Percentiles rank a stretch among this genome's conserved stretches.
Conservation (phyloP, 1,139 yeast species). For the Spencermartinsiella ligniputridi region DNA sequence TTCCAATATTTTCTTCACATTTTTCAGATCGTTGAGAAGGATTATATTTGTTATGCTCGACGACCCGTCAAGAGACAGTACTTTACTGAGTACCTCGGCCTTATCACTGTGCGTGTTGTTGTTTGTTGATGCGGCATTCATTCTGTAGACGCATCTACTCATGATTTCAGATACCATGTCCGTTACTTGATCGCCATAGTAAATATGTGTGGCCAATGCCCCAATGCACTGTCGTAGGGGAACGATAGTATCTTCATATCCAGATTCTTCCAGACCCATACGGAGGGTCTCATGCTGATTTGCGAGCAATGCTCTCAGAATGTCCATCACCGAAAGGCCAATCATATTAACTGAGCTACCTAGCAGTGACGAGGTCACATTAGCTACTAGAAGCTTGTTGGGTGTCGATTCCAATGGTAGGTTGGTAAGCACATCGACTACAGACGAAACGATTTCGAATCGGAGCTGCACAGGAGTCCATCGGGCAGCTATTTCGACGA, state of each 20-base stretch:
- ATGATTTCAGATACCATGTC: constrained; percentile 59
- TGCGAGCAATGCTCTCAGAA: constrained; percentile 57
- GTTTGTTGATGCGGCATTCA: neutral
- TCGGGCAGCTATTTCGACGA: constrained; percentile 58
- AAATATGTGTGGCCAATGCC: constrained; percentile 64
- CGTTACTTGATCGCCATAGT: constrained; percentile 75
- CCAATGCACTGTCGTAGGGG: constrained; percentile 44
- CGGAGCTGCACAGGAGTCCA: constrained; percentile 90
- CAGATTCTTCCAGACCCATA: constrained; percentile 8
- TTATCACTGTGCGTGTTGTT: neutral
- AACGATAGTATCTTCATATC: constrained; percentile 18
- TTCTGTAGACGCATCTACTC: constrained; percentile 17
- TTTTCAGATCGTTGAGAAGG: constrained; percentile 22
- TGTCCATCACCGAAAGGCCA: constrained; percentile 85
- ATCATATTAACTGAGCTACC: constrained; percentile 78
- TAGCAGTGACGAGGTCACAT: constrained; percentile 61
- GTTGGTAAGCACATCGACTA: constrained; percentile 34
- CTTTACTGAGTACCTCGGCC: neutral
- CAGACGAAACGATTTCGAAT: constrained; percentile 50
- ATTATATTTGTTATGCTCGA: neutral
- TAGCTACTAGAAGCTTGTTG: constrained; percentile 48
- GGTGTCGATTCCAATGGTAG: constrained; percentile 31
- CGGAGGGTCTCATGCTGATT: constrained; percentile 52
- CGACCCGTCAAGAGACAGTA: neutral
- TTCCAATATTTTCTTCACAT: constrained; percentile 20